Base-by-base conservation (phyloP, 179 eudicot species). In the Vitellaria paradoxa region DNA sequence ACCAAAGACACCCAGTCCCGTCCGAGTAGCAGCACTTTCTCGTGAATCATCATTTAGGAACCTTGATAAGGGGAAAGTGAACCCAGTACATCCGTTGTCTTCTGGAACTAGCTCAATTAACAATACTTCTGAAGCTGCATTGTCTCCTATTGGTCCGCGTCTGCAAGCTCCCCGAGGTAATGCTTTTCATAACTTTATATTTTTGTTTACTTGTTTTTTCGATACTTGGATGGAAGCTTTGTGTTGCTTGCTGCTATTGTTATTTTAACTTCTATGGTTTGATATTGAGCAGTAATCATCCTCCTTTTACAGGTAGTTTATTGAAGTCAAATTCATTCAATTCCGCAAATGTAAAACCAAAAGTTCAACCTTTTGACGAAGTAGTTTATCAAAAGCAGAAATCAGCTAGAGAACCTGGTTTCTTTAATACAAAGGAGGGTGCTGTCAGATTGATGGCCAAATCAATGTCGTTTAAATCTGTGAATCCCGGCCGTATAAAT, bases 301-400 rank as follows among this genome's bases (percentile, higher is more conserved):
- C n/a, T 71, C 46, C 9, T 42, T 73, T 75, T 82, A 40, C 92
- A 95, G 98, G 98, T 83, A 75, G 85, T 79, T 81, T 90, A 67
- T 57, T 80, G 5, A 95, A 89, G 89, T 93, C 99, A 56, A 88
- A 84, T 83, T 91, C 99, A 57, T 93, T 95, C 85, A 82, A 82
- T 79, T 82, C 86, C 11, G 68, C 88, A 74, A 87, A 80, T 83
- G 80, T 84, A 74, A 91, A 86, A 83, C 88, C 84, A 78, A 89
- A 85, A 84, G 86, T 85, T 71, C 86, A 89, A 85, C 84, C 85
- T 79, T 85, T 83, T 20, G 92, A 88, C 72, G 93, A 91, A 82
- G 84, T 62, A 80, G 75, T 84, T 84, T 82, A 78, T 83, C 96
- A 85, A 82, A 90, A 87, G 82, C 88, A 83, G 79, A 95, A 85